A percentile compares a stretch with the other conserved stretches of the same genome.
These are phyloP conservation scores for Silene noctiflora DNA, from an alignment of 179 eudicot species.

Conservation along the genomic window DNA sequence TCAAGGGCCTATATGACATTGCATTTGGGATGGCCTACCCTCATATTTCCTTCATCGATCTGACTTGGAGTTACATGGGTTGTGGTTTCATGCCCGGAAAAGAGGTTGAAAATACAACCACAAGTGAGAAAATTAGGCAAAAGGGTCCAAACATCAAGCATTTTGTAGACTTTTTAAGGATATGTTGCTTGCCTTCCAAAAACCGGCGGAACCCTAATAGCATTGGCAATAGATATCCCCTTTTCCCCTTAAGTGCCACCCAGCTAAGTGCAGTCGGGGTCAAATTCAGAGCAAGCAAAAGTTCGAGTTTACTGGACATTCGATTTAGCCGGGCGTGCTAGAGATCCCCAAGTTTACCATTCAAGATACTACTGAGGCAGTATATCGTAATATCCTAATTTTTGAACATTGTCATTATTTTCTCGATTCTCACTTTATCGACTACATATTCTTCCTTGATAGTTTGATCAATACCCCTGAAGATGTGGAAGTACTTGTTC, in stretches of 20 bases:
- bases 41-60: background rate
- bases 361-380: slow-evolving; percentile 21
- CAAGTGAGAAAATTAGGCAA: background rate
- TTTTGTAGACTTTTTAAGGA: slow-evolving; percentile 25
- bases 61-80: background rate
- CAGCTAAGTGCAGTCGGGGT: slow-evolving; percentile 25
- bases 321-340: slow-evolving; percentile 13
- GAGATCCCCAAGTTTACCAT: slow-evolving; percentile 22
- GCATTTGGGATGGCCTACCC: background rate
- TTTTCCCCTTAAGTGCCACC: slow-evolving; percentile 8
- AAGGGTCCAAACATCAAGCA: slow-evolving; percentile 13
- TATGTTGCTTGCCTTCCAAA: slow-evolving; percentile 14
- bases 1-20: background rate
- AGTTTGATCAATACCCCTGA: slow-evolving; percentile 28
- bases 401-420: slow-evolving; percentile 27
- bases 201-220: background rate
- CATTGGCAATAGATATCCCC: background rate
- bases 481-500: slow-evolving; percentile 23
- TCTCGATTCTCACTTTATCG: slow-evolving; percentile 26
- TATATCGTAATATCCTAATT: slow-evolving; percentile 16
- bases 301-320: slow-evolving; percentile 20
- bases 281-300: slow-evolving; percentile 13
- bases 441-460: slow-evolving; percentile 27
- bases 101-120: background rate
- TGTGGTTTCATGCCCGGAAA: slow-evolving; percentile 1